Base-by-base conservation (phyloP, 495 filamentous ascomycete species). In the Cetradonia linearis region DNA sequence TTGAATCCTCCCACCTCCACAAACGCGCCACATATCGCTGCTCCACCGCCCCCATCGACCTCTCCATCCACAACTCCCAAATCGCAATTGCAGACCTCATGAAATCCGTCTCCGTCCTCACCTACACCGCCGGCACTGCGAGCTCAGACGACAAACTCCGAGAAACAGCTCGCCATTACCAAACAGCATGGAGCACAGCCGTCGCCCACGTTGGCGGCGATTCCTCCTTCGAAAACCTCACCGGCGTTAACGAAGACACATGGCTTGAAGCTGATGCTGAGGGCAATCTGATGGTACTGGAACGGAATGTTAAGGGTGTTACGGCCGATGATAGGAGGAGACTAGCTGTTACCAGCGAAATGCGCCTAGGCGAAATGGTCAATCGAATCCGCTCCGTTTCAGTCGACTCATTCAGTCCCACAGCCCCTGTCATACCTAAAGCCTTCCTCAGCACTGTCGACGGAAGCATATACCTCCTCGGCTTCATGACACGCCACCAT, bases 381-480 rank as follows among this genome's bases (percentile, higher is more conserved):
- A 97, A 97, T 64, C 79, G 82, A 30, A 95, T 98, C 37, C 72
- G 82, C 27, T 74, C 76, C 8, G 76, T 84, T 25, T 71, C 80
- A 62, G 72, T 77, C n/a, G 82, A 91, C 25, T 76, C 81, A 36
- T 37, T 40, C 28, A 55, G 28, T 20, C 36, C 80, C 5, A 76
- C 76, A 14, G 83, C 86, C 5, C 77, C 84, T 23, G 81, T 95
- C 28, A 74, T 85, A 11, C 94, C 93, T 0, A 83, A 81, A 66
- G 93, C 93, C 31, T 96, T 97, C 70, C 67, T 96, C 61, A 91
- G 83, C 55, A 97, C 93, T 60, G 92, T 94, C 28, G 93, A 96
- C 68, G 93, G 93, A 38, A 85, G 87, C 11, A 86, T 99, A 62
- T 95, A 95, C 71, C 82, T 97, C 67, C 91, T 93, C 70, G 89